Evolutionary conservation across 495 filamentous ascomycete species (phyloP), one percentile per base, ranked within the genome.

Genomic region (Lophium mytilinum): DNA sequence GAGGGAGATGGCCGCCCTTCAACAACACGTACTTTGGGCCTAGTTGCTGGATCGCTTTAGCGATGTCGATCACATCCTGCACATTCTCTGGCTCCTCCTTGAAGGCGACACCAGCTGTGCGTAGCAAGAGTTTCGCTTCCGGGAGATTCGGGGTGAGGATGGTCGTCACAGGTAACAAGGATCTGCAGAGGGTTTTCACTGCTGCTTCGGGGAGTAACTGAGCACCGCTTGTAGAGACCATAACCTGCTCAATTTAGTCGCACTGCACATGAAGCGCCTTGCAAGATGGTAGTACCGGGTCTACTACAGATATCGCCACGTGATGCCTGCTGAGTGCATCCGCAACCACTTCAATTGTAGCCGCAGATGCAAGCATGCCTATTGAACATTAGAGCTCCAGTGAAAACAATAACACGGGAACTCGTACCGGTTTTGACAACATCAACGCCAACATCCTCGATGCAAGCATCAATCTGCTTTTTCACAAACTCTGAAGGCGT

Each of bases 91-190:
- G 76, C 2, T 84, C 76, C 3, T 84, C 76, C 3, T 71, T 47
- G 10, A 71, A 64, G 12, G 72, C 66, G n/a, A 71, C 37, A 0
- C 82, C 81, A 9, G 80, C 70, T 54, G 85, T 75, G 48, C 81
- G 71, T 14, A 96, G 71, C 1, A 98, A 75, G 2, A 89, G 75
- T 41, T 78, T 76, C 1, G 92, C 93, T 72, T 98, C 93, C 4
- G 91, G 90, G 18, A 96, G 79, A 65, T 98, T 98, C 4, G 93
- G 92, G 0, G 93, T 98, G 21, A 96, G 70, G 48, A 98, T 72
- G 1, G 84, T 92, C 0, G 90, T 81, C 46, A 83, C 66, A 2
- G 88, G 87, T n/a, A 97, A 79, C 12, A 97, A 68, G 37, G 80
- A 72, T 24, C 78, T 72, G 52, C 85, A 76, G 17, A 96, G 69